These are phyloP conservation scores for Brettanomyces custersianus DNA, from an alignment of 805 yeast genomes.

Conservation along the genomic window DNA sequence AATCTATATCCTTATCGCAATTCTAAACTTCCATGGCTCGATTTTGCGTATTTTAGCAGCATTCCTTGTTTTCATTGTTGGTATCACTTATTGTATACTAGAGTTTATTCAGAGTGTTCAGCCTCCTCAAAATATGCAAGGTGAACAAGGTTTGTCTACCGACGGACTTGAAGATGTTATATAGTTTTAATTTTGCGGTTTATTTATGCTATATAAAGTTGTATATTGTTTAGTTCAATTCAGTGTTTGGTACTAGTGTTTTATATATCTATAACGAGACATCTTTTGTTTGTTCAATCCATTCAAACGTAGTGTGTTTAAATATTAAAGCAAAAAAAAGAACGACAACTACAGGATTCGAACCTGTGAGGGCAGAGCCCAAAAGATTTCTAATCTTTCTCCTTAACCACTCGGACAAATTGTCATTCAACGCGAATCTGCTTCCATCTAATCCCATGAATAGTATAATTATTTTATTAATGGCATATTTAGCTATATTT, in stretches of 20 bases:
- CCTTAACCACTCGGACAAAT: slow-evolving; percentile 52
- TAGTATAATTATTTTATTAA: no score
- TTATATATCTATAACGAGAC: no score
- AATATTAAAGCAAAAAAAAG: not conserved
- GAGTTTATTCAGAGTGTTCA: slow-evolving; percentile 70
- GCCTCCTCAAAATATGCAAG: slow-evolving; percentile 76
- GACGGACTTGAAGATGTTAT: slow-evolving; percentile 28
- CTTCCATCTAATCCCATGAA: no score
- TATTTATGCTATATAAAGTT: no score
- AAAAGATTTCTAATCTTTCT: slow-evolving; percentile 51
- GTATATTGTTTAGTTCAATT: no score
- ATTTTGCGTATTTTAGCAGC: slow-evolving; percentile 48
- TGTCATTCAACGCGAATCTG: no score
- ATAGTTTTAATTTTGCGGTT: no score
- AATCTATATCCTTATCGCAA: slow-evolving; percentile 46
- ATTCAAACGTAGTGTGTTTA: no score
- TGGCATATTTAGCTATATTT: no score
- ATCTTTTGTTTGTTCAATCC: no score
- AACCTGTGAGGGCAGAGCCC: slow-evolving; percentile 59
- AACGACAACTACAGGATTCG: slow-evolving; percentile 52
- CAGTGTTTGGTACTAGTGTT: no score
- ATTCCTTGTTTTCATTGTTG: slow-evolving; percentile 48
- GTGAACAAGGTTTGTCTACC: slow-evolving; percentile 30
- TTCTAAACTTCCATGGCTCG: slow-evolving; percentile 41
- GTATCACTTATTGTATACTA: slow-evolving; percentile 48